These are phyloP conservation scores for Daldinia concentrica DNA, from an alignment of 495 filamentous ascomycete genomes.

Conservation along the genomic window DNA sequence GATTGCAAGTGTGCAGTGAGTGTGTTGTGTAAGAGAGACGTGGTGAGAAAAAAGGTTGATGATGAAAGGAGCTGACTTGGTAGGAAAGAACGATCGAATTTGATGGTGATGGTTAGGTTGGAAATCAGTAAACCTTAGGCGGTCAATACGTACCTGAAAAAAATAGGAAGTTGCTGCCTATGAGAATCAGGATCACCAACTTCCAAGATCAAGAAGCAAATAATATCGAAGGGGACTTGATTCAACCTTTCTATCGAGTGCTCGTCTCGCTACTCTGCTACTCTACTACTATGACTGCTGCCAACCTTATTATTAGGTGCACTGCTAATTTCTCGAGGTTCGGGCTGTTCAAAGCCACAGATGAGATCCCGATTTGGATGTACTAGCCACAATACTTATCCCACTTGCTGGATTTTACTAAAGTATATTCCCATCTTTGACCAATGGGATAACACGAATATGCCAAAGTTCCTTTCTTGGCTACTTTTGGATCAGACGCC, in stretches of 20 bases:
- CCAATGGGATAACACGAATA: conserved; percentile 35
- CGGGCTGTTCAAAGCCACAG: neutral
- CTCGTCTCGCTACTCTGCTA: neutral
- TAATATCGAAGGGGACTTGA: neutral
- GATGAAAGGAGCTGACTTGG: conserved; percentile 27
- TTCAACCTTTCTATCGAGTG: neutral
- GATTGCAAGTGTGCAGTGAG: neutral
- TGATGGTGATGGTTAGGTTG: neutral
- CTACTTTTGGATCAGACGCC: conserved; percentile 13
- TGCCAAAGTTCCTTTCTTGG: conserved; percentile 6
- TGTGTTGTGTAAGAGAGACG: conserved; percentile 17
- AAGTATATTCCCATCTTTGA: conserved; percentile 15
- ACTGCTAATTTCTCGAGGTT: conserved; percentile 42
- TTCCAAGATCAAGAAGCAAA: neutral
- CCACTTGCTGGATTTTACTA: conserved; percentile 17
- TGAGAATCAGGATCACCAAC: neutral
- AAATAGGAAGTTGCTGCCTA: neutral
- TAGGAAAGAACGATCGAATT: neutral
- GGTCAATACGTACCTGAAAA: neutral
- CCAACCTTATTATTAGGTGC: neutral
- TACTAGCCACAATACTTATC: conserved; percentile 32
- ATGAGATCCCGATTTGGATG: conserved; percentile 3
- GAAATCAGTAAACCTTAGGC: neutral
- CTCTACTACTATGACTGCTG: neutral
- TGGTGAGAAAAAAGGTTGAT: conserved; percentile 30